Percentiles rank a stretch among this genome's conserved stretches.
Conservation (phyloP, 179 eudicot genomes). For the Patellifolia procumbens region DNA sequence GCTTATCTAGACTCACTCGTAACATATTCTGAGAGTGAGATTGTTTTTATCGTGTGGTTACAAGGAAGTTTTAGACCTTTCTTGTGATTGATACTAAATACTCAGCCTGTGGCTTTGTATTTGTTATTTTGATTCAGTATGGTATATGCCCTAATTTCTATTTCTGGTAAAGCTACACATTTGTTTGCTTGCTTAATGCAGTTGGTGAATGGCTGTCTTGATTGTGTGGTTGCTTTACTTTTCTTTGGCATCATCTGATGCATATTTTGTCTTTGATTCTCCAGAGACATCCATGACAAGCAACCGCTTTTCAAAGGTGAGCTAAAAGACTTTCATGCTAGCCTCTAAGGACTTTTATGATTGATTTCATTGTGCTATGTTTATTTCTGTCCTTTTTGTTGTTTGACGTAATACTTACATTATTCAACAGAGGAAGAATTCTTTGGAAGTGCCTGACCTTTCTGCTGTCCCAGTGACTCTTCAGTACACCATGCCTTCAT, state of each 20-base stretch:
- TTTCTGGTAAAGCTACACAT: background rate
- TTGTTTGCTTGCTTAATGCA: background rate
- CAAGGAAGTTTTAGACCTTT: background rate
- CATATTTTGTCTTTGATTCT: constrained; percentile 28
- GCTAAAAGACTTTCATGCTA: constrained; percentile 1
- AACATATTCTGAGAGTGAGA: background rate
- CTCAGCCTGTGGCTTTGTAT: background rate
- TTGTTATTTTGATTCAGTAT: background rate
- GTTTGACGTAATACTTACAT: constrained; percentile 13
- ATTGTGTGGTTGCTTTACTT: background rate
- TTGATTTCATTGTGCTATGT: background rate
- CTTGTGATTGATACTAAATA: background rate
- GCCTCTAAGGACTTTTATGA: background rate
- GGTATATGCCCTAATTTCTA: background rate
- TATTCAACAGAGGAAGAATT: constrained; percentile 30
- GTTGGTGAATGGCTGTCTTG: background rate
- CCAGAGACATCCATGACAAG: constrained; percentile 42
- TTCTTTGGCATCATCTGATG: constrained; percentile 16
- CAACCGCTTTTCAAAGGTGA: constrained; percentile 40
- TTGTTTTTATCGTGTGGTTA: background rate
- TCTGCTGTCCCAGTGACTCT: constrained; percentile 27
- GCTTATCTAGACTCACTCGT: background rate
- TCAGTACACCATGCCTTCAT: constrained; percentile 40
- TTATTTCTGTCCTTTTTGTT: background rate
- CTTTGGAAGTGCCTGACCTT: constrained; percentile 33